Evolutionary conservation across 306 rosid genomes (phyloP), one percentile per base, ranked within the genome.

Genomic region (Lotus japonicus): DNA sequence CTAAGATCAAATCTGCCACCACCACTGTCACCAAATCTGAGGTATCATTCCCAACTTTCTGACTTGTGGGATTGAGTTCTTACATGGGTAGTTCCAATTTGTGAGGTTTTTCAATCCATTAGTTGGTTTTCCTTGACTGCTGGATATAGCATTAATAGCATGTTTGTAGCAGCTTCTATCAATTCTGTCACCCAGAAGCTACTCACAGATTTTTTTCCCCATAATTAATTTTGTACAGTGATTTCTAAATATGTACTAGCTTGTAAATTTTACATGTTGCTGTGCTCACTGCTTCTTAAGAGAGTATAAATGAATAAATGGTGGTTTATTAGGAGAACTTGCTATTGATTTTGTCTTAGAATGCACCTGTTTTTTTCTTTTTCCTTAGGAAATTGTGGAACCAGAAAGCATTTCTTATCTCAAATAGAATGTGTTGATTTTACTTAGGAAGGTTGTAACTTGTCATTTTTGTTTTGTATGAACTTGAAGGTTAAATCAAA

Each of bases 401-500:
- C 45, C 57, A 16, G 28, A 7, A 18, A 26, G 19, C 46, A 3
- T 71, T 42, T 50, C 4, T 43, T 46, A 8, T 58, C 38, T 66
- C 19, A 28, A 13, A 48, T 77, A 13, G 17, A 14, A 45, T 68
- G 44, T 61, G 18, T 61, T 74, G 35, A 53, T 73, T 42, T 72
- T 23, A 63, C 26, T 48, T 58, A 15, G 64, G 67, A 60, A 61
- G 67, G 68, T 74, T 74, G 58, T 15, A 51, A 77, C 57, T 74
- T 59, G 13, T 44, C 12, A 21, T 67, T 44, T 59, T 33, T 51
- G 14, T 18, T 71, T 41, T 64, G 48, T 23, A 78, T 46, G 62
- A 81, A 71, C 58, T 83, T 82, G 87, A 77, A 92, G 98, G 90
- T 83, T 5, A 88, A 90, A 64, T 75, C 85, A n/a, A 90, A 79